phyloP scores from a whole-genome alignment of 2,329 filamentous ascomycete species.

The Aureobasidium zeae region DNA sequence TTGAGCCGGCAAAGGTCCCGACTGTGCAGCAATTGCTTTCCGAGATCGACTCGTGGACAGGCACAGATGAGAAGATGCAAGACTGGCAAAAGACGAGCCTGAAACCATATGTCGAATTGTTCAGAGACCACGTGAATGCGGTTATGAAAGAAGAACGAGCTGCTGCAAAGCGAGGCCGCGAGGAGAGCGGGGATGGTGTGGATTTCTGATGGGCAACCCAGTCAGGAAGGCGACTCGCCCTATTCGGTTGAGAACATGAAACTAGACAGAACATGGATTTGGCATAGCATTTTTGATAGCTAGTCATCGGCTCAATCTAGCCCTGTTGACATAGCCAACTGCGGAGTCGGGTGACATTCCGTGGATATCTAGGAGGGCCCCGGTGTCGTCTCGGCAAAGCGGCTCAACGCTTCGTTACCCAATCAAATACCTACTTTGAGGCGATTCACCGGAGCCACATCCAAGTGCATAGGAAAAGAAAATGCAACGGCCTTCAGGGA shows the following conservation, averaged over 20 bases:
- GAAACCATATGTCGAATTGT: constrained; percentile 85
- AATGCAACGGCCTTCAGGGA: neutral
- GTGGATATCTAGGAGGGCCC: neutral
- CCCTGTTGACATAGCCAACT: neutral
- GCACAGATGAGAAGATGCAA: constrained; percentile 39
- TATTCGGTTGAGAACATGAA: neutral
- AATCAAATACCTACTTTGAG: no score
- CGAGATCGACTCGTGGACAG: constrained; percentile 76
- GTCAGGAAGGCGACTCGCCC: neutral
- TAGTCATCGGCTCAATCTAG: no score
- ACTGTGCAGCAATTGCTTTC: constrained; percentile 72
- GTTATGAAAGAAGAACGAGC: constrained; percentile 64
- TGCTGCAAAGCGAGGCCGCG: constrained; percentile 45
- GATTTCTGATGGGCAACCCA: constrained; percentile 44
- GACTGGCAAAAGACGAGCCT: constrained; percentile 98
- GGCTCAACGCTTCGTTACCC: constrained; percentile 2
- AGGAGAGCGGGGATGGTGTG: constrained; percentile 46
- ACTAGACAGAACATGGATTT: neutral
- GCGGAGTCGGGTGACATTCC: neutral
- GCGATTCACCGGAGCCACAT: neutral
- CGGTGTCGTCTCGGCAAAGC: neutral
- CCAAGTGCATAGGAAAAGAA: neutral
- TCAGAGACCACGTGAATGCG: constrained; percentile 67
- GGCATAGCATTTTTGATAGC: no score
- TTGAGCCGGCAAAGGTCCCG: constrained; percentile 81